Percentiles rank a stretch among this genome's conserved stretches.
phyloP scores from a whole-genome alignment of 83 land plant genomes.

The Thuja plicata region DNA sequence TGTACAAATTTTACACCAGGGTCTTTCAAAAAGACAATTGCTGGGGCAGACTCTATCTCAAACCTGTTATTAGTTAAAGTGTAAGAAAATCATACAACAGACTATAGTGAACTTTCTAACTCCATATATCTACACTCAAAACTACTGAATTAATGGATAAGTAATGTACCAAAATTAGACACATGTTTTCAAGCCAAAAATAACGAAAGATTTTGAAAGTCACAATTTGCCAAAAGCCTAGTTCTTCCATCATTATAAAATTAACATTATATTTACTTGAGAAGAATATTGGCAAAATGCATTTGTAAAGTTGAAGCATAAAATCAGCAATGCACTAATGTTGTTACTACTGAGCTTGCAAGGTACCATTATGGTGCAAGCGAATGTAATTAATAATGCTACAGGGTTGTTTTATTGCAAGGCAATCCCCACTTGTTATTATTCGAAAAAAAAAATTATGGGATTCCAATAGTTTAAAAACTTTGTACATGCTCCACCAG shows the following conservation, averaged over 20 bases:
- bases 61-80: slow-evolving; percentile 41
- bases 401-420: too few species aligned
- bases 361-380: too few species aligned
- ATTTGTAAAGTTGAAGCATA: too few species aligned
- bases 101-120: neutral
- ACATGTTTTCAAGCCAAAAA: neutral
- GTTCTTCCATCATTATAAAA: neutral
- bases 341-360: too few species aligned
- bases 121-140: slow-evolving; percentile 5
- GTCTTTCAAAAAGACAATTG: slow-evolving; percentile 69
- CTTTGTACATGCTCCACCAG: too few species aligned
- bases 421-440: too few species aligned
- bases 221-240: neutral
- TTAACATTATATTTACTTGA: neutral
- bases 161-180: neutral
- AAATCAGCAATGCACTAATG: too few species aligned
- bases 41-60: slow-evolving; percentile 85
- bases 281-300: neutral
- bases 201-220: neutral
- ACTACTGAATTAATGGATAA: neutral
- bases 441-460: too few species aligned
- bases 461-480: too few species aligned
- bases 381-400: too few species aligned
- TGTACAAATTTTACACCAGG: slow-evolving; percentile 66
- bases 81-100: neutral